phyloP scores from a whole-genome alignment of 441 rosid genomes.

The Biscutella laevigata region DNA sequence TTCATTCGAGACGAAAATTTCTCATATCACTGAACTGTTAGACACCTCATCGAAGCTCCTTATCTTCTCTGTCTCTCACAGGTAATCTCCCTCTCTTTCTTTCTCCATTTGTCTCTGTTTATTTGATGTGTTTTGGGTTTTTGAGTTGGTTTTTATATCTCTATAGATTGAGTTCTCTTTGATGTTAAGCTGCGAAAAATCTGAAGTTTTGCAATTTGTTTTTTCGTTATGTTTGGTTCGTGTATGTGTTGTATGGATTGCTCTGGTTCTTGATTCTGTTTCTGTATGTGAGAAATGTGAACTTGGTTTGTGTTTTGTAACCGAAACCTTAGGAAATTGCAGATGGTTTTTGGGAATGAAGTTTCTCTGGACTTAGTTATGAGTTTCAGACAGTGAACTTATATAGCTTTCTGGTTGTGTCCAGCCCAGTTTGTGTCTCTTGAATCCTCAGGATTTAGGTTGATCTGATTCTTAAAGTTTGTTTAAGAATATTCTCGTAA shows the following conservation, averaged over 20 bases:
- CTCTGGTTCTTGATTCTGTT: neutral
- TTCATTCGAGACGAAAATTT: no score
- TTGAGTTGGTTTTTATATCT: neutral
- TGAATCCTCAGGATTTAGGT: neutral
- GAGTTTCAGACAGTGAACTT: neutral
- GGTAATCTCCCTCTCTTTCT: constrained; percentile 22
- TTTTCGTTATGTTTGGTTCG: neutral
- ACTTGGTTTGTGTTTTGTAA: constrained; percentile 7
- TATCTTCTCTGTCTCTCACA: constrained; percentile 17
- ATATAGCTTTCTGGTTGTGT: neutral
- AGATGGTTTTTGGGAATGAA: neutral
- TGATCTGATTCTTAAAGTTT: neutral
- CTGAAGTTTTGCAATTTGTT: neutral
- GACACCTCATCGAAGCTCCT: no score
- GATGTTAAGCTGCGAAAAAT: neutral
- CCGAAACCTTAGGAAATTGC: constrained; percentile 8
- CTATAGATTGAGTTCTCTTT: neutral
- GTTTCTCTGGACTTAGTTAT: neutral
- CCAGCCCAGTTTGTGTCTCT: neutral
- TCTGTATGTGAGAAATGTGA: neutral
- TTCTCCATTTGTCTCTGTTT: neutral
- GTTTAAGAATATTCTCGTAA: neutral
- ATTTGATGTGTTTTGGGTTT: constrained; percentile 4
- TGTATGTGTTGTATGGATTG: neutral
- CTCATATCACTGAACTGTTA: no score